Conservation (phyloP, 495 filamentous ascomycete species). For the Cercophora newfieldiana region DNA sequence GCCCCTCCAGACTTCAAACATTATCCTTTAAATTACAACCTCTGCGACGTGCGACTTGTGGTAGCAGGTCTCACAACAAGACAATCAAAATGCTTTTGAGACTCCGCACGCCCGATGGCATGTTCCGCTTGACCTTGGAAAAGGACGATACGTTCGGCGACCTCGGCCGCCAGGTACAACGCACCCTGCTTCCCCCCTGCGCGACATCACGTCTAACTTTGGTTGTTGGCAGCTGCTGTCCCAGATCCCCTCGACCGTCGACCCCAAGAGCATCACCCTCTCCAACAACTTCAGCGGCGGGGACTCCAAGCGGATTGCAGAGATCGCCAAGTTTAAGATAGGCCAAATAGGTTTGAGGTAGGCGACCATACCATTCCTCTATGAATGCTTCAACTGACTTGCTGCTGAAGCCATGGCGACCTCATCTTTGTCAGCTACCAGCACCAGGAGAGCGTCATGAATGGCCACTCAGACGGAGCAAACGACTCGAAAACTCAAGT, state of each 20-base stretch:
- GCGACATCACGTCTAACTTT: slow-evolving; percentile 10
- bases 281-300: slow-evolving; percentile 78
- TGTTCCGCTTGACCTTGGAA: slow-evolving; percentile 65
- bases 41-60: neutral
- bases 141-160: slow-evolving; percentile 54
- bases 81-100: slow-evolving; percentile 61
- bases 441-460: slow-evolving; percentile 38
- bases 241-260: slow-evolving; percentile 57
- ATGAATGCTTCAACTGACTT: neutral
- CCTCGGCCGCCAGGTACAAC: slow-evolving; percentile 51
- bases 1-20: neutral
- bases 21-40: neutral
- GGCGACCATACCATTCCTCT: slow-evolving; percentile 12
- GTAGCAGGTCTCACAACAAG: neutral
- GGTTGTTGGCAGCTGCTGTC: slow-evolving; percentile 38
- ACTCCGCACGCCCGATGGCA: slow-evolving; percentile 69
- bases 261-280: slow-evolving; percentile 72
- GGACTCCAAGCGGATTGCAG: slow-evolving; percentile 66
- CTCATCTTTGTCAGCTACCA: slow-evolving; percentile 83
- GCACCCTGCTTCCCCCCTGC: neutral
- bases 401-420: slow-evolving; percentile 72
- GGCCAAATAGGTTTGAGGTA: slow-evolving; percentile 71
- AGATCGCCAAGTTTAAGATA: slow-evolving; percentile 67
- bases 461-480: slow-evolving; percentile 26
- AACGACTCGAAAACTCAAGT: slow-evolving; percentile 42